Evolutionary conservation across 2,329 filamentous ascomycete species (phyloP).

Genomic region (Hirsutella minnesotensis): DNA sequence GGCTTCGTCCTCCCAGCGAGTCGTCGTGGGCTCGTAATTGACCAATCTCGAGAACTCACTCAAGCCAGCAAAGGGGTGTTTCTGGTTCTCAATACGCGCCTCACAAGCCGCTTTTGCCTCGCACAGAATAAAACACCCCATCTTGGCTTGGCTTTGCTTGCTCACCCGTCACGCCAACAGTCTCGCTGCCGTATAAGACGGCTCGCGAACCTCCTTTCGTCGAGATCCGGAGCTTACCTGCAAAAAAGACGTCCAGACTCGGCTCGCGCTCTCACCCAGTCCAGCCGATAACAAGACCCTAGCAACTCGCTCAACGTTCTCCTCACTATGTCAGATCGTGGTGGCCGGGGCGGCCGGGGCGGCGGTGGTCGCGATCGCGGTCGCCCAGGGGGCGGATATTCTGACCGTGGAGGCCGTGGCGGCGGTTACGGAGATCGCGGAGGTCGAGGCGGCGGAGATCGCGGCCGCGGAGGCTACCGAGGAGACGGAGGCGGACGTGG

Average conservation of each 20-base stretch:
- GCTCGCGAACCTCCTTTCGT: no score
- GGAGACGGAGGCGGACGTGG: slow-evolving; percentile 10
- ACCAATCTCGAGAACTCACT: no score
- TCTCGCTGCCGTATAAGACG: neutral
- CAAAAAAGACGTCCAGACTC: no score
- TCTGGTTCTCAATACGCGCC: no score
- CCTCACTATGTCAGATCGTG: slow-evolving; percentile 18
- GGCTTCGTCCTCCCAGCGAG: no score
- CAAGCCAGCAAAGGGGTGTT: no score
- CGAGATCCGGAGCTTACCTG: no score
- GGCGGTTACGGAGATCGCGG: slow-evolving; percentile 9
- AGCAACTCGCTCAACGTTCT: neutral
- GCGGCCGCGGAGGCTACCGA: slow-evolving; percentile 3
- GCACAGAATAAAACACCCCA: neutral
- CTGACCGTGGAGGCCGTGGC: slow-evolving; percentile 6
- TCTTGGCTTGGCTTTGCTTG: neutral
- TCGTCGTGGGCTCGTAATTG: no score
- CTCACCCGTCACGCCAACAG: neutral
- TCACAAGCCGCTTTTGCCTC: neutral
- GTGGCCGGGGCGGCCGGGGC: slow-evolving; percentile 12
- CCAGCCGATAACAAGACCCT: neutral
- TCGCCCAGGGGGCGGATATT: slow-evolving; percentile 5
- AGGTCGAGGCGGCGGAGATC: neutral
- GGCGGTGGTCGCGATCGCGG: no score
- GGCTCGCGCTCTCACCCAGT: neutral